Percentiles rank a stretch among this genome's conserved stretches.
phyloP scores from a whole-genome alignment of 345 rosid species.

The Fremontodendron californicum region DNA sequence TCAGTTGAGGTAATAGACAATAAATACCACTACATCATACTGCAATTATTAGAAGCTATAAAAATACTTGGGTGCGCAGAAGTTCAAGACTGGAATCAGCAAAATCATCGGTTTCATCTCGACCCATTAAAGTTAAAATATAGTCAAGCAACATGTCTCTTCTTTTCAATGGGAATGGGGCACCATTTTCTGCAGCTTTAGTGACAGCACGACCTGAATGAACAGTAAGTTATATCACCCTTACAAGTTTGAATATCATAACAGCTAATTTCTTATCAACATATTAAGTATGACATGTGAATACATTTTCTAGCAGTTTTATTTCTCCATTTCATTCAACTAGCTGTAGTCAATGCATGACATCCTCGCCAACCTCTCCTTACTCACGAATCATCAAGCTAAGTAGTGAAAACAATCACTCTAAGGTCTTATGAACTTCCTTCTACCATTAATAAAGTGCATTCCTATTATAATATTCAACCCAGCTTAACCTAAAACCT shows the following conservation, averaged over 20 bases:
- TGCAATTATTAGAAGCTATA: conserved; percentile 7
- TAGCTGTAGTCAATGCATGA: not conserved
- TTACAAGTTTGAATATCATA: conserved; percentile 1
- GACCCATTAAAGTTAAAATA: conserved; percentile 91
- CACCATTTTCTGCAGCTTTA: conserved; percentile 86
- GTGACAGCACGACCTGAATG: conserved; percentile 84
- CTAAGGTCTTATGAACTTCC: not conserved
- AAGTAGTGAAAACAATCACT: not conserved
- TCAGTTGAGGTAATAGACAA: not conserved
- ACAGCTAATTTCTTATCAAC: conserved; percentile 10
- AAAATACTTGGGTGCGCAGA: conserved; percentile 71
- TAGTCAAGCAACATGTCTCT: conserved; percentile 87
- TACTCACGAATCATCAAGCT: not conserved
- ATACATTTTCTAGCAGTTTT: not conserved
- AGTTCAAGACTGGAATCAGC: conserved; percentile 89
- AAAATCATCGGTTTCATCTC: conserved; percentile 75
- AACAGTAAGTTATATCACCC: conserved; percentile 13
- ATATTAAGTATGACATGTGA: not conserved
- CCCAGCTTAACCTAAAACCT: not conserved
- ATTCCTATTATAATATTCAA: not conserved
- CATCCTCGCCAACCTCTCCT: not conserved
- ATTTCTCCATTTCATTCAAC: not conserved
- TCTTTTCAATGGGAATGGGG: conserved; percentile 77
- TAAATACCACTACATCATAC: not conserved
- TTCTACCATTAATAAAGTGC: not conserved